Conservation (phyloP, 2,329 filamentous ascomycete genomes). For the Acarospora socialis region DNA sequence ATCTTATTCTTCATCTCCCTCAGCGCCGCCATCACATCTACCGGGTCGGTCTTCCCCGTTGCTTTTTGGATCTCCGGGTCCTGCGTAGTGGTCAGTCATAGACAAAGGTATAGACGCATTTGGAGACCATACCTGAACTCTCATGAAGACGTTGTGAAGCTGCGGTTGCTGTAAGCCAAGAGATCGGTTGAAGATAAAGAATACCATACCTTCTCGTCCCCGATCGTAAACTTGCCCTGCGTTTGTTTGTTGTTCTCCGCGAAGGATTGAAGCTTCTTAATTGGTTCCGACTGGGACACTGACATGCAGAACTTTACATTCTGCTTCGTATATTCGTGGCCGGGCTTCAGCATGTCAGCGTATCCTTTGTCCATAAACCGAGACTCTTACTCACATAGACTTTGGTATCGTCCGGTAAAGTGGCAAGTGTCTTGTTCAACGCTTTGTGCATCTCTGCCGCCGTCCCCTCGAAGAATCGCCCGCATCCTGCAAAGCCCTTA, state of each 20-base stretch:
- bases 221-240: constrained; percentile 91
- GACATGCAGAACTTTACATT: constrained; percentile 81
- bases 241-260: constrained; percentile 72
- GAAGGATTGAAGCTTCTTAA: constrained; percentile 64
- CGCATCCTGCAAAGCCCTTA: constrained; percentile 46
- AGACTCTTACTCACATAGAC: constrained; percentile 59
- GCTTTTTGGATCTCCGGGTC: constrained; percentile 74
- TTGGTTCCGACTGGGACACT: constrained; percentile 58
- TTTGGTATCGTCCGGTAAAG: constrained; percentile 75
- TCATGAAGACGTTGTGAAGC: constrained; percentile 96
- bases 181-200: constrained; percentile 1
- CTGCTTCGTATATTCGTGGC: constrained; percentile 95
- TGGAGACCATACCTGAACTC: constrained; percentile 48
- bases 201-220: constrained; percentile 73
- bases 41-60: constrained; percentile 51
- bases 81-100: constrained; percentile 24
- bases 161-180: no score
- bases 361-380: not conserved
- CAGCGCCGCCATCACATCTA: constrained; percentile 13
- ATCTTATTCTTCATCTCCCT: constrained; percentile 24
- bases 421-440: constrained; percentile 68
- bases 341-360: constrained; percentile 44
- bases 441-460: constrained; percentile 86
- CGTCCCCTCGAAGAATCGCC: constrained; percentile 87
- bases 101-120: not conserved